Evolutionary conservation across 352 stramenopile species (phyloP), one percentile per base, ranked within the genome.

Genomic region (Globisporangium acanthophoron): DNA sequence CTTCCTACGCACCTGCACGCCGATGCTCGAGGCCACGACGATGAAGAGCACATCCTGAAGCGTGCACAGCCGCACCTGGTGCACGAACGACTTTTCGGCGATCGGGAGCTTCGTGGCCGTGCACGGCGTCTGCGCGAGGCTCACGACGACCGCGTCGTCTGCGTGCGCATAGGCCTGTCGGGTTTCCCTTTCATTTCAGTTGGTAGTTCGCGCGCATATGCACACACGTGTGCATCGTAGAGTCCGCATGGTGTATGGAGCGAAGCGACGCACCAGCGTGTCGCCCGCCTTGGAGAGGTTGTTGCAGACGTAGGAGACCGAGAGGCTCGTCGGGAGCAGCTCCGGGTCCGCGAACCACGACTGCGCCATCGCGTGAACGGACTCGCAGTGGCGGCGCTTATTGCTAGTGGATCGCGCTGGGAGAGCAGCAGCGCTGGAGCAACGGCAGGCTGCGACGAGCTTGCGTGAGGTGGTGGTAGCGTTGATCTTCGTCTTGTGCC

Each of bases 31-130:
- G 5, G 77, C 75, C n/a, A 85, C 79, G 15, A 87, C 81, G 54
- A 89, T 82, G 43, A 87, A 66, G 27, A 68, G 56, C 5, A 69
- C 62, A 44, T 62, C 58, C 4, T 81, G 70, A 0, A 91, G 56
- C 18, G 59, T 49, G 54, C 76, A 89, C 51, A 91, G 66, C 44
- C 77, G 78, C 45, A 86, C 78, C 77, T 91, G 78, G 64, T 86
- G 74, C 27, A 84, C 67, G 20, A 66, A 65, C 37, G 70, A 80
- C 52, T 82, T 84, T 58, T 82, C 67, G 46, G 60, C 35, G 27
- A 70, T 78, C 40, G 76, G 65, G 37, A 86, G 58, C 29, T 79
- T 80, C 39, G 61, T 66, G 6, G 65, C 69, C 21, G 71, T 48
- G 58, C 66, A 79, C 15, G 76, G 70, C 52, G 65, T 72, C 55